Base-by-base conservation (phyloP, 495 filamentous ascomycete genomes). In the Penicillium alfredii region DNA sequence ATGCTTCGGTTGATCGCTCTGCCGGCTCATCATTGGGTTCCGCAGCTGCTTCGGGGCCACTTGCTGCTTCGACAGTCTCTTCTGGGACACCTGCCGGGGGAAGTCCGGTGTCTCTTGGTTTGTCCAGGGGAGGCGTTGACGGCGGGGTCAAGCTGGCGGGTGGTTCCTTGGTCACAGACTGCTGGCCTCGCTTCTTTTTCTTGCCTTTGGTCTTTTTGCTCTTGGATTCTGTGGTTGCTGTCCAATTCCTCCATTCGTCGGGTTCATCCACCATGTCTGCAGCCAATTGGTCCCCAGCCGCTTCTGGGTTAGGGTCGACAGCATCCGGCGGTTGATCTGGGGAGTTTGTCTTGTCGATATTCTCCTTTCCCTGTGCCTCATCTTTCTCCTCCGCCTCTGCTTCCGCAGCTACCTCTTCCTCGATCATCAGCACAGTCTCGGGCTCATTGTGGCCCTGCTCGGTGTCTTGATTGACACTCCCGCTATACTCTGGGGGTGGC, bases 81-180 rank as follows among this genome's bases (percentile, higher is more conserved):
- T 46, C 38, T 13, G 38, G 8, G 13, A 38, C 12, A 9, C 42
- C 32, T 11, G 37, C 40, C 19, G 33, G 30, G 11, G 52, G 32
- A 30, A 29, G 18, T 25, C 9, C 16, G 4, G 33, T 29, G 9
- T 53, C 31, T 22, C 32, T 35, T 1, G 45, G 24, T 3, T 42
- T 29, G 16, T 44, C 43, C 4, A 45, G 52, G 12, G 58, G 61
- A 26, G 66, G 66, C 14, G 66, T 70, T 13, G 51, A 57, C 19
- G 66, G 66, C 1, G 66, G 66, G 3, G 66, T 70, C 34, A 66
- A 30, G 30, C 51, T 61, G 14, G 55, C 40, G 10, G 15, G 30
- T 30, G 45, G 42, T 35, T 51, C 42, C 21, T 46, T 45, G 40
- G 58, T 63, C 22, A 50, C 56, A 6, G 35, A 42, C 22, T 56